phyloP scores from a whole-genome alignment of 2,329 filamentous ascomycete species.

The Fusarium bulbicola region DNA sequence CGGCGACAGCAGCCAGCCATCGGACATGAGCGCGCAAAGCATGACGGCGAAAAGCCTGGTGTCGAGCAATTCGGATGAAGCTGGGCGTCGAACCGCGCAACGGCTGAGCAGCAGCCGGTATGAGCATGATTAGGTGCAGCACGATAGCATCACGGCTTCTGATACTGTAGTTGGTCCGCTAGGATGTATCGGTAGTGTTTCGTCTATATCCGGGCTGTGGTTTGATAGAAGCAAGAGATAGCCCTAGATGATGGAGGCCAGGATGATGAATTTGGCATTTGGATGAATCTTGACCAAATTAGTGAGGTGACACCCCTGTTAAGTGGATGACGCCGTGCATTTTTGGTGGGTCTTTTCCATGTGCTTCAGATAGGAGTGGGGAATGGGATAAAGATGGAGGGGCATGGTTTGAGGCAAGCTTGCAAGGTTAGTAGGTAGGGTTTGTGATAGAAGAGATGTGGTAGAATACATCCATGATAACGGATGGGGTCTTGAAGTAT shows the following conservation, averaged over 20 bases:
- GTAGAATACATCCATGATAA: neutral
- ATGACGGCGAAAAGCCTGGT: slow-evolving; percentile 53
- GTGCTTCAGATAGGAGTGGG: slow-evolving; percentile 9
- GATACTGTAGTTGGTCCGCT: slow-evolving; percentile 2
- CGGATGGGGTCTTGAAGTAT: neutral
- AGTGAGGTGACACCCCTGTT: slow-evolving; percentile 19
- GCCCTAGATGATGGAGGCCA: slow-evolving; percentile 1
- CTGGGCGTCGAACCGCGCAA: slow-evolving; percentile 54
- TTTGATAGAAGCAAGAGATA: slow-evolving; percentile 3
- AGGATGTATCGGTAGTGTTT: slow-evolving; percentile 18
- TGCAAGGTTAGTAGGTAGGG: neutral
- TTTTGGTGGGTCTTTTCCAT: slow-evolving; percentile 17
- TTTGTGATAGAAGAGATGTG: neutral
- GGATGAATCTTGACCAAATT: slow-evolving; percentile 23
- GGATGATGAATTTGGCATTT: slow-evolving; percentile 34
- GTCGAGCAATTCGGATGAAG: slow-evolving; percentile 62
- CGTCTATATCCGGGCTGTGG: neutral
- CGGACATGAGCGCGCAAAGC: slow-evolving; percentile 51
- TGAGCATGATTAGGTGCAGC: slow-evolving; percentile 43
- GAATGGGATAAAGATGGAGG: slow-evolving; percentile 14
- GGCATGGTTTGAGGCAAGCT: slow-evolving; percentile 4
- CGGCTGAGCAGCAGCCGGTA: slow-evolving; percentile 48
- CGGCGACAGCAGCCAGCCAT: slow-evolving; percentile 55
- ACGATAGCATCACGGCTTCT: slow-evolving; percentile 39
- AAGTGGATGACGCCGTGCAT: slow-evolving; percentile 34